These are phyloP conservation scores for Scopulariopsis brevicaulis DNA, from an alignment of 2,329 filamentous ascomycete genomes.

Conservation along the genomic window DNA sequence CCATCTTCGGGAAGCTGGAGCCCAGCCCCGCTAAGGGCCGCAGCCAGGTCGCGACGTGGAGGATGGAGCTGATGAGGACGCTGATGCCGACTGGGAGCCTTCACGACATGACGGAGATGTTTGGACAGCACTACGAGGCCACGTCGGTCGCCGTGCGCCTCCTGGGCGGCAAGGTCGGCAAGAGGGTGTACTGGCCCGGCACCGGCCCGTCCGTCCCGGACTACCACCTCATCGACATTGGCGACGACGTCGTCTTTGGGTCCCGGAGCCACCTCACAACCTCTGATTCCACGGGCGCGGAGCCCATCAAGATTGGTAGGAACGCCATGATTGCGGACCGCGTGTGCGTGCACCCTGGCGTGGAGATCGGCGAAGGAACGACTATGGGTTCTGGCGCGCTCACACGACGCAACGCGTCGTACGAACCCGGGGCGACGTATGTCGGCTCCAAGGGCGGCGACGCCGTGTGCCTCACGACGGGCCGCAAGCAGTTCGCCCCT, in stretches of 20 bases:
- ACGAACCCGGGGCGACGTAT: conserved; percentile 32
- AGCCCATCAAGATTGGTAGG: conserved; percentile 31
- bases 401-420: conserved; percentile 30
- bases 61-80: conserved; percentile 28
- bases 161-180: conserved; percentile 39
- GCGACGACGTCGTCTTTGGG: conserved; percentile 48
- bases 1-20: conserved; percentile 22
- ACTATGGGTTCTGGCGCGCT: conserved; percentile 43
- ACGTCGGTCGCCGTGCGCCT: conserved; percentile 37
- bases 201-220: conserved; percentile 40
- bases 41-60: conserved; percentile 28
- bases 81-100: conserved; percentile 31
- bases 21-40: conserved; percentile 17
- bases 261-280: conserved; percentile 41
- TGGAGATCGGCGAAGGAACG: conserved; percentile 32
- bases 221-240: conserved; percentile 42
- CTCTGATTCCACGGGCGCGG: conserved; percentile 36
- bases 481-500: background rate
- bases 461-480: conserved; percentile 26
- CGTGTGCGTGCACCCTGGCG: conserved; percentile 38
- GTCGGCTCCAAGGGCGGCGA: conserved; percentile 40
- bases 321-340: conserved; percentile 46
- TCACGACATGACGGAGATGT: conserved; percentile 34
- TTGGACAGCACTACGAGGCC: conserved; percentile 42
- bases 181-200: conserved; percentile 45